Evolutionary conservation across 192 early-diverging fungal genomes (phyloP).

Genomic region (Backusella australiensis): DNA sequence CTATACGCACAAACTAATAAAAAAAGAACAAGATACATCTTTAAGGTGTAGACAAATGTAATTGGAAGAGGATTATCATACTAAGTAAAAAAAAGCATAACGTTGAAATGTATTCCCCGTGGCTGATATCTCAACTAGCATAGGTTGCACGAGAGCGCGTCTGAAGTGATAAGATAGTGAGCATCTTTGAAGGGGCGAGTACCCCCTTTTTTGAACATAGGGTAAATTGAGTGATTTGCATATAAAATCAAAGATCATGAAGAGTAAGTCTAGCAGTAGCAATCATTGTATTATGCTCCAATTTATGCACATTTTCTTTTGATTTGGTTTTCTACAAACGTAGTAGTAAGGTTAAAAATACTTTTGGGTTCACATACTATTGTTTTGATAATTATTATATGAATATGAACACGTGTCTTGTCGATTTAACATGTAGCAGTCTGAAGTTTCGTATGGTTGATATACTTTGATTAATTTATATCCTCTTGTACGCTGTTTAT

Average conservation of each 20-base stretch:
- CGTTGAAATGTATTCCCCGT: neutral
- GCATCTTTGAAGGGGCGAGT: neutral
- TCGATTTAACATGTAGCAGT: neutral
- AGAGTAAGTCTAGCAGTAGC: neutral
- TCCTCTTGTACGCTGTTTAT: neutral
- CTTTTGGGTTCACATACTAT: neutral
- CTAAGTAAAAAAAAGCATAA: neutral
- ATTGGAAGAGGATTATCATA: neutral
- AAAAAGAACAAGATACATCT: too few relatives aligned
- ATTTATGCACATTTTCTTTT: neutral
- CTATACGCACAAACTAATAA: neutral
- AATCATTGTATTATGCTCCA: neutral
- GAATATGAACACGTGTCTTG: neutral
- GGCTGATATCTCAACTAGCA: neutral
- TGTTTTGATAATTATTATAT: neutral
- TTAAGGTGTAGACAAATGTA: neutral
- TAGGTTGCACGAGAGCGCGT: neutral
- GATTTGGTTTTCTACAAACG: neutral
- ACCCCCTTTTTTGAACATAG: neutral
- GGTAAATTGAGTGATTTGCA: neutral
- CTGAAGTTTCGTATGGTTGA: neutral
- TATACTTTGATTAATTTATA: neutral
- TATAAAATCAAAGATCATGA: neutral
- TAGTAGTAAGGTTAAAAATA: slow-evolving; percentile 1
- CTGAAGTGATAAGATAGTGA: slow-evolving; percentile 1